Evolutionary conservation across 1,284 basidiomycete genomes (phyloP).

Genomic region (Malassezia globosa): DNA sequence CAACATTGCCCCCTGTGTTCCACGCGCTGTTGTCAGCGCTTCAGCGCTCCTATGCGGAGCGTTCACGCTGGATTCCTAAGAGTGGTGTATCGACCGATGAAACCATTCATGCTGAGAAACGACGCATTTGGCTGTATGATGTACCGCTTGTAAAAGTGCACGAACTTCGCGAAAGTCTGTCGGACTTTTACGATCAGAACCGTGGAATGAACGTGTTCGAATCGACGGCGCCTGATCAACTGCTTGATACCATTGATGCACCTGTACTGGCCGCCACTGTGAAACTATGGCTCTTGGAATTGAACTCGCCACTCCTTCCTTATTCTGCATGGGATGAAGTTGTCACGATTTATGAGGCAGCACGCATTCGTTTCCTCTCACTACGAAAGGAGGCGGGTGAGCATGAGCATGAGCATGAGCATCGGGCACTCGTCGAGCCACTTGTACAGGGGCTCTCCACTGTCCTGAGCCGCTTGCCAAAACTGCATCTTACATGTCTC

Average conservation of each 20-base stretch:
- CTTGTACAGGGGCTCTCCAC: slow-evolving; percentile 64
- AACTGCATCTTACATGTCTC: slow-evolving; percentile 68
- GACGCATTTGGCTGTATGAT: slow-evolving; percentile 80
- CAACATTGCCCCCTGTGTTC: slow-evolving; percentile 61
- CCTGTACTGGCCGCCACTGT: slow-evolving; percentile 71
- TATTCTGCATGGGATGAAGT: slow-evolving; percentile 38
- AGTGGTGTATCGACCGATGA: slow-evolving; percentile 3
- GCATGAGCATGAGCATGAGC: neutral
- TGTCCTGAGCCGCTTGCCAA: slow-evolving; percentile 63
- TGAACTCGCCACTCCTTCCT: slow-evolving; percentile 29
- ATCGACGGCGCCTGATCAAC: slow-evolving; percentile 4
- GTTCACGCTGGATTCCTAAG: slow-evolving; percentile 43
- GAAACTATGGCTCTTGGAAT: slow-evolving; percentile 59
- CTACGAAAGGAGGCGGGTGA: slow-evolving; percentile 8
- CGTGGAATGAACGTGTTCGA: slow-evolving; percentile 20
- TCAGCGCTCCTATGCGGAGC: slow-evolving; percentile 56
- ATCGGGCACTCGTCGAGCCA: slow-evolving; percentile 4
- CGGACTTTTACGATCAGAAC: slow-evolving; percentile 44
- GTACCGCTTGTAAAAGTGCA: slow-evolving; percentile 63
- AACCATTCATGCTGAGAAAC: slow-evolving; percentile 55
- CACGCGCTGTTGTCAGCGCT: slow-evolving; percentile 59
- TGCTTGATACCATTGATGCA: slow-evolving; percentile 43
- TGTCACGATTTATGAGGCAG: slow-evolving; percentile 35
- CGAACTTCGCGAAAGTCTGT: slow-evolving; percentile 68
- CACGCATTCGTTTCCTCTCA: slow-evolving; percentile 19